Base-by-base conservation (phyloP, 345 rosid genomes). In the Linum tenue region DNA sequence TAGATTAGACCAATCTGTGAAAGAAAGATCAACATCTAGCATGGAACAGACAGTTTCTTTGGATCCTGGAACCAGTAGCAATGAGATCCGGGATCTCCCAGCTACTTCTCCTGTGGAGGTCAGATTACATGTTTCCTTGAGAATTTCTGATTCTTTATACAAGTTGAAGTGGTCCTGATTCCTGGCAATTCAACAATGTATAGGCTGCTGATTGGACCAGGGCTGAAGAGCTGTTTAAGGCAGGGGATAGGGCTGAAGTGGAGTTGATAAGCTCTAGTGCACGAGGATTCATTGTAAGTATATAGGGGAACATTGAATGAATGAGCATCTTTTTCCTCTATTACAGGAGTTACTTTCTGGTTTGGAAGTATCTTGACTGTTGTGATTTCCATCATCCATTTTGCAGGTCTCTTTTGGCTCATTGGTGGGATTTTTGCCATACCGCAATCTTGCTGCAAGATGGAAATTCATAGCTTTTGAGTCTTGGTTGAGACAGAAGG, bases 391-490 rank as follows among this genome's bases (percentile, higher is more conserved):
- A 62, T 55, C 11, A 36, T 64, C 39, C 37, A 55, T 57, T 74
- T 69, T 75, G 61, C 81, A 90, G 99, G 97, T 82, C 63, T 86
- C 96, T 5, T 85, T 83, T 80, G 96, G 99, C 51, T 81, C 91
- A 55, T 77, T 90, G 79, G 77, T 88, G 15, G 97, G 99, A 41
- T 83, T 86, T 82, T 77, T 94, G 69, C 99, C 97, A 42, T 90
- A 85, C 72, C 88, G 95, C 44, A 83, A 87, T 77, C 95, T 94
- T 43, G 81, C 82, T 62, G 78, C 88, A 71, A 90, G 73, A 70
- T 84, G 86, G 90, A 90, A 90, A 72, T 94, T 90, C 78, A 73
- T 88, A 59, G 95, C 96, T 48, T 88, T 94, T 73, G 99, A 94
- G 71, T 80, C 97, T 74, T 94, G 99, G 99, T 69, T 90, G 83